Conservation (phyloP, 768 basidiomycete genomes). For the Boletus fagicola region DNA sequence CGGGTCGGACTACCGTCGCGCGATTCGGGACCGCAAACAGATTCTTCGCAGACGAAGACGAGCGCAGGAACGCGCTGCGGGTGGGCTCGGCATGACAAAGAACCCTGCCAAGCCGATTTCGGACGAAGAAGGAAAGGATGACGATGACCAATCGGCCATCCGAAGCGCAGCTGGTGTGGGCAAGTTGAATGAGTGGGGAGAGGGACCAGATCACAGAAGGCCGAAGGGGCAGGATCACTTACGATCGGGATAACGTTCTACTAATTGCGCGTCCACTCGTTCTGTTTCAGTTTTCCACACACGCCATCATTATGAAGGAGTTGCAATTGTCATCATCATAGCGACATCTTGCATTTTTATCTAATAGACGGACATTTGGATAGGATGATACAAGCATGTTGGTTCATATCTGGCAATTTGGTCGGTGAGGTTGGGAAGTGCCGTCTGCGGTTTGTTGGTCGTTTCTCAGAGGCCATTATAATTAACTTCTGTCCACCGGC, state of each 20-base stretch:
- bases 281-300: conserved; percentile 10
- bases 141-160: conserved; percentile 12
- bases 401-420: conserved; percentile 27
- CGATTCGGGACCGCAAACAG: conserved; percentile 72
- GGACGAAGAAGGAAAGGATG: conserved; percentile 27
- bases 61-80: conserved; percentile 66
- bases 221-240: conserved; percentile 19
- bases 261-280: conserved; percentile 9
- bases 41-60: conserved; percentile 67
- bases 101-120: conserved; percentile 17
- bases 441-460: conserved; percentile 10
- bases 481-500: conserved; percentile 28
- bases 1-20: conserved; percentile 59
- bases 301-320: conserved; percentile 23
- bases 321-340: conserved; percentile 23
- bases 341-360: conserved; percentile 30
- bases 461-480: conserved; percentile 15
- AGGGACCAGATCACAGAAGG: conserved; percentile 14
- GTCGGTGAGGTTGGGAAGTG: conserved; percentile 17
- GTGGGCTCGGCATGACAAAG: conserved; percentile 28
- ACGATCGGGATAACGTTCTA: conserved; percentile 23
- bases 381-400: conserved; percentile 24
- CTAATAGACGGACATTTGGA: conserved; percentile 39
- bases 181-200: conserved; percentile 17
- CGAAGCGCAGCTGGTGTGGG: conserved; percentile 6